Base-by-base conservation (phyloP, 2,329 filamentous ascomycete genomes). In the Cytospora leucostoma region DNA sequence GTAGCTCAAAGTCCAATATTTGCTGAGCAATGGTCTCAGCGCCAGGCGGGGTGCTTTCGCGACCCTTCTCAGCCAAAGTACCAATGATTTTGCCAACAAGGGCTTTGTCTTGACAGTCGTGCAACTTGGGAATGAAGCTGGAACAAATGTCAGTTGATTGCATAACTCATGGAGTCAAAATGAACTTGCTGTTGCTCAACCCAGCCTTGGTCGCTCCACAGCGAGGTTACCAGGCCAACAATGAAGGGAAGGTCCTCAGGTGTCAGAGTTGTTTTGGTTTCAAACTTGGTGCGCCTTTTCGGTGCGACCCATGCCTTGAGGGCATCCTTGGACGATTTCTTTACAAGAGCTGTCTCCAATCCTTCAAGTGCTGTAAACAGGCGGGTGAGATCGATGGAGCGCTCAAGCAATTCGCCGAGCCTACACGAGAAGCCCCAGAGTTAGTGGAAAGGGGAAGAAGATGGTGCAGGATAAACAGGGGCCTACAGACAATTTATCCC, bases 191-290 rank as follows among this genome's bases (percentile, higher is more conserved):
- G 19, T 13, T 32, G n/a, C 32, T 35, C 8, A n/a, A 61, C 38
- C 59, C 59, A 61, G 32, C 7, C 59, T 8, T 35, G n/a, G 38
- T 61, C 51, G 8, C 19, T 21, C 59, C 59, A 61, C n/a, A 55
- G 32, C 1, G 37, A 8, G 37, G 37, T 21, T 21, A 32, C 21
- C 11, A 61, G 35, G 15, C 15, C 51, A 17, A 44, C 11, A 37
- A 55, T 21, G 6, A 32, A 40, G 19, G 35, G 32, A 5, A 17
- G 50, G 32, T 61, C 58, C 4, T 21, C 19, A 4, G 1, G 13
- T 6, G 15, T 17, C 13, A 61, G n/a, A 33, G 27, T 5, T 12
- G 32, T 8, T 27, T 44, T 35, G 12, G 32, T 37, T 15, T 55
- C n/a, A 8, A 54, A 47, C 3, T 53, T 61, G 7, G 21, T 19